Percentiles rank a stretch among this genome's conserved stretches.
These are phyloP conservation scores for Yamadazyma sp. DNA, from an alignment of 1,139 yeast genomes.

Conservation along the genomic window DNA sequence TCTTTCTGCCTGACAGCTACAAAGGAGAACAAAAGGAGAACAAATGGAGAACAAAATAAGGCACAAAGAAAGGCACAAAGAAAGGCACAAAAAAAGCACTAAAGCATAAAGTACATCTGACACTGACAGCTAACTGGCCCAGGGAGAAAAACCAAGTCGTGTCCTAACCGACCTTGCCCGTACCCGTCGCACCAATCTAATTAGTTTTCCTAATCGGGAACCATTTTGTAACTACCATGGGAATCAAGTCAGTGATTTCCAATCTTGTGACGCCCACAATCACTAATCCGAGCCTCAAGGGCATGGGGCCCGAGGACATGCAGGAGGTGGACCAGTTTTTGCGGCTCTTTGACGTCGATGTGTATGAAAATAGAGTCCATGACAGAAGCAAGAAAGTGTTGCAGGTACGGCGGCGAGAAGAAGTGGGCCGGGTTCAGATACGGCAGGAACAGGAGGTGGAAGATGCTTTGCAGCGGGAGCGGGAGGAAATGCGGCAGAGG, in stretches of 20 bases:
- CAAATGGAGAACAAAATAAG: too few species aligned
- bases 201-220: too few species aligned
- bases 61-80: too few species aligned
- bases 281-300: conserved; percentile 12
- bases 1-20: too few species aligned
- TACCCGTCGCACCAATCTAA: too few species aligned
- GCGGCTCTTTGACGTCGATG: conserved; percentile 5
- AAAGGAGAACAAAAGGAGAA: too few species aligned
- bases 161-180: too few species aligned
- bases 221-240: conserved; percentile 10
- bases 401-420: not conserved
- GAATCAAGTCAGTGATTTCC: conserved; percentile 12
- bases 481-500: conserved; percentile 1
- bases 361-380: conserved; percentile 5
- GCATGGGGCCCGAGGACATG: conserved; percentile 1
- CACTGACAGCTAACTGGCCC: too few species aligned
- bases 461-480: too few species aligned
- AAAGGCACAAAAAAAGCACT: too few species aligned
- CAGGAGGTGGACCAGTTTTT: conserved; percentile 6
- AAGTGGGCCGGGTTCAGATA: not conserved
- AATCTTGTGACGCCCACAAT: conserved; percentile 16
- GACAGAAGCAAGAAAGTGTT: conserved; percentile 6
- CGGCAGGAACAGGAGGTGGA: not conserved
- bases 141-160: too few species aligned
- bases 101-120: too few species aligned